These are phyloP conservation scores for Hyphopichia fennica DNA, from an alignment of 1,139 yeast species.

Conservation along the genomic window DNA sequence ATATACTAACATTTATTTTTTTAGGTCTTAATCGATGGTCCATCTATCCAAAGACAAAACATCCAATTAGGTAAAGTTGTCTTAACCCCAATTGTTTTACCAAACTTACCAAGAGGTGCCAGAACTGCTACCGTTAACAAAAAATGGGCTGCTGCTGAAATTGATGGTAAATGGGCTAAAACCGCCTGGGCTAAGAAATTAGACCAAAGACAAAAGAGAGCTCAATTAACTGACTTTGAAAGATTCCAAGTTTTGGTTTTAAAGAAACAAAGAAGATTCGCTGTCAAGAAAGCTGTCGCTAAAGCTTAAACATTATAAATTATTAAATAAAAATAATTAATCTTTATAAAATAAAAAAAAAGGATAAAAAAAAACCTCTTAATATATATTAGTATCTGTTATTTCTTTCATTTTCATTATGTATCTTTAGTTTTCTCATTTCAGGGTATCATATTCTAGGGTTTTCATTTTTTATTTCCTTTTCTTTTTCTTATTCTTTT, in stretches of 20 bases:
- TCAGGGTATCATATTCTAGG: slow-evolving; percentile 29
- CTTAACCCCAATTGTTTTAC: slow-evolving; percentile 87
- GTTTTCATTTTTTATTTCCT: not conserved
- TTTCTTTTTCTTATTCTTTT: not conserved
- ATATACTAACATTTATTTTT: slow-evolving; percentile 27
- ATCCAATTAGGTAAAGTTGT: slow-evolving; percentile 82
- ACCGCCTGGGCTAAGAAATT: slow-evolving; percentile 98
- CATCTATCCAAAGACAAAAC: slow-evolving; percentile 93
- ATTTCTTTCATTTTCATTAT: slow-evolving; percentile 3
- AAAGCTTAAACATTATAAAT: slow-evolving; percentile 56
- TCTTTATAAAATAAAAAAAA: slow-evolving; percentile 2
- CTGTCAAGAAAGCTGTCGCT: slow-evolving; percentile 81
- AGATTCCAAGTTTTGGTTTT: slow-evolving; percentile 98
- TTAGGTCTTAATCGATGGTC: slow-evolving; percentile 94
- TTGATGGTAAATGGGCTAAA: slow-evolving; percentile 88
- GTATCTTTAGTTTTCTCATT: slow-evolving; percentile 15
- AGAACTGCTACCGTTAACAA: slow-evolving; percentile 82
- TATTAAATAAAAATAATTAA: slow-evolving; percentile 1
- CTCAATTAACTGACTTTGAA: slow-evolving; percentile 93
- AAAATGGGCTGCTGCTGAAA: slow-evolving; percentile 92
- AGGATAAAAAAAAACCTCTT: slow-evolving; percentile 1
- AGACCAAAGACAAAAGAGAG: slow-evolving; percentile 91
- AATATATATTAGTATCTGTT: slow-evolving; percentile 2
- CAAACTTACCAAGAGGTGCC: slow-evolving; percentile 91
- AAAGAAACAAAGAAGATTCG: slow-evolving; percentile 95